Conservation (phyloP, 2,329 filamentous ascomycete genomes). For the Beauveria scarabaeidicola region DNA sequence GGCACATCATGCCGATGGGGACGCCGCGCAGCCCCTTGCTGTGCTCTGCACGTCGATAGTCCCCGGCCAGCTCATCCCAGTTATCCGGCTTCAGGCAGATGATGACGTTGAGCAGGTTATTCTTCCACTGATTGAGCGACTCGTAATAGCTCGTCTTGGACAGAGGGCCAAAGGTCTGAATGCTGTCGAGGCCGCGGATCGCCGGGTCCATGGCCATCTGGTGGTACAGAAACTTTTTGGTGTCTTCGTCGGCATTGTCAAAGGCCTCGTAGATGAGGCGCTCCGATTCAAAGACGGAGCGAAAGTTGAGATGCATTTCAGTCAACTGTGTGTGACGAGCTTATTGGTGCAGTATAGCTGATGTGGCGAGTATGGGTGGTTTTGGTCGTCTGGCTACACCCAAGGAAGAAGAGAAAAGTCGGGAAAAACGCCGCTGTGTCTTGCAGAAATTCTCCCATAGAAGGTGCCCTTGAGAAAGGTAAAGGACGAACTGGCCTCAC, state of each 20-base stretch:
- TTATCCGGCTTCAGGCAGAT: constrained; percentile 10
- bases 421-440: neutral
- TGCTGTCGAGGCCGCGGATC: constrained; percentile 9
- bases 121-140: neutral
- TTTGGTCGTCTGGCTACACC: neutral
- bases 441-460: too few relatives aligned
- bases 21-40: neutral
- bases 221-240: constrained; percentile 10
- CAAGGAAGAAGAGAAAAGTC: neutral
- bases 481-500: neutral
- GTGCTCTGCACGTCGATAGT: neutral
- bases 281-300: neutral
- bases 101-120: constrained; percentile 1
- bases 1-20: neutral
- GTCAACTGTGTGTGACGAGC: neutral
- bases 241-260: constrained; percentile 8
- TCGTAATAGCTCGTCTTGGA: neutral
- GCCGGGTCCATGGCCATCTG: constrained; percentile 7
- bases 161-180: neutral
- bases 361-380: neutral
- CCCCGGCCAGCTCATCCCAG: neutral
- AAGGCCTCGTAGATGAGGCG: constrained; percentile 11
- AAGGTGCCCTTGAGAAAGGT: too few relatives aligned
- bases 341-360: neutral
- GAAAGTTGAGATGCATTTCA: neutral